These are phyloP conservation scores for Candida glucosophila DNA, from an alignment of 1,139 yeast genomes.

Conservation along the genomic window DNA sequence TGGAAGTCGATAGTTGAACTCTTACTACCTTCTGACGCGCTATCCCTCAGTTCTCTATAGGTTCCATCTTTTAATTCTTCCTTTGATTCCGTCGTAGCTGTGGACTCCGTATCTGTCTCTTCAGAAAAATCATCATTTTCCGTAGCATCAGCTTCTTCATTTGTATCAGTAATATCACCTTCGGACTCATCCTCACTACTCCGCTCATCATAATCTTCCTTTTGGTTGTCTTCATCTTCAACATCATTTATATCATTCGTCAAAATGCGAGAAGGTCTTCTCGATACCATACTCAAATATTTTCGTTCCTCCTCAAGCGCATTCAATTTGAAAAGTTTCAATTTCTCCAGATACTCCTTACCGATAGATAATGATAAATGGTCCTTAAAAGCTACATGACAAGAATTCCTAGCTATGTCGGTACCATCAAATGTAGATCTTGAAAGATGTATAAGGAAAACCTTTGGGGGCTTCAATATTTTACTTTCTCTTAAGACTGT, in stretches of 20 bases:
- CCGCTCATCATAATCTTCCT: conserved; percentile 33
- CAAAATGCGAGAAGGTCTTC: conserved; percentile 18
- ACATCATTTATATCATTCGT: conserved; percentile 37
- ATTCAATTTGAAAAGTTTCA: conserved; percentile 24
- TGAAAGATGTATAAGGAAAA: conserved; percentile 71
- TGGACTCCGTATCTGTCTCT: conserved; percentile 8
- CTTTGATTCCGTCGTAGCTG: conserved; percentile 9
- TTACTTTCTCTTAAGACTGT: conserved; percentile 59
- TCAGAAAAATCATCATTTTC: conserved; percentile 14
- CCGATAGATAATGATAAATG: conserved; percentile 44
- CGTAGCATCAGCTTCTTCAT: not conserved
- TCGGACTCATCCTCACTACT: conserved; percentile 16
- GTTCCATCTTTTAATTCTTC: conserved; percentile 3
- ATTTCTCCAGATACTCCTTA: conserved; percentile 29
- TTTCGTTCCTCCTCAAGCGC: conserved; percentile 15
- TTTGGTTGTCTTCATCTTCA: conserved; percentile 37
- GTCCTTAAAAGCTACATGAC: conserved; percentile 63
- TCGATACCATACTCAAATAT: conserved; percentile 6
- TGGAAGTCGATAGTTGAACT: conserved; percentile 19
- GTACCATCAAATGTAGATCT: conserved; percentile 73
- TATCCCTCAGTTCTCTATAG: conserved; percentile 4
- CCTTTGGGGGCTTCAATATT: conserved; percentile 58
- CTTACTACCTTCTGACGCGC: conserved; percentile 1
- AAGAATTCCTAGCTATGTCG: conserved; percentile 64
- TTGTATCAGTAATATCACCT: conserved; percentile 4